Evolutionary conservation across 495 filamentous ascomycete species (phyloP).

Genomic region (Penicillium paxilli): DNA sequence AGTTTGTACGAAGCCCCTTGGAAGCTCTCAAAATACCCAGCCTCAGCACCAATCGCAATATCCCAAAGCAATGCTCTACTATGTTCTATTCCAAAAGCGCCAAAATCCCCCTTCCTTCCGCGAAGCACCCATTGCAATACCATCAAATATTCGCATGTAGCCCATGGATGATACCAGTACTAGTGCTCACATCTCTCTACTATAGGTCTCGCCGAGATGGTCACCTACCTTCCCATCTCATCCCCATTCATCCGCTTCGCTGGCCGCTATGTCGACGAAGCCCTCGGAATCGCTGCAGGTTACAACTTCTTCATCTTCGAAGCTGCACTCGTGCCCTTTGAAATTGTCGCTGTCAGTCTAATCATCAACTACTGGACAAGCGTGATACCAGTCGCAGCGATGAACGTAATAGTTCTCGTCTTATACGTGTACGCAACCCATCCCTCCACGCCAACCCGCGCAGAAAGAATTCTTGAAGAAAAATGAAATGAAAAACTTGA

Average conservation of each 20-base stretch:
- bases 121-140: neutral
- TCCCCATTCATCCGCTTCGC: slow-evolving; percentile 84
- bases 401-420: slow-evolving; percentile 43
- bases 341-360: slow-evolving; percentile 44
- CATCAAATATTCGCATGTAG: too few relatives aligned
- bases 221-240: slow-evolving; percentile 76
- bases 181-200: slow-evolving; percentile 17
- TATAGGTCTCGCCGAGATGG: slow-evolving; percentile 80
- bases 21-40: neutral
- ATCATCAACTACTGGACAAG: slow-evolving; percentile 51
- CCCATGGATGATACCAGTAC: neutral
- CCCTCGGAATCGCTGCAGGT: slow-evolving; percentile 57
- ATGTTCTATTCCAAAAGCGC: neutral
- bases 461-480: too few relatives aligned
- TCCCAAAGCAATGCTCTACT: neutral
- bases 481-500: neutral
- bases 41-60: neutral
- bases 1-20: slow-evolving; percentile 42
- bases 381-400: slow-evolving; percentile 41
- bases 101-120: neutral
- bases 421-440: slow-evolving; percentile 45
- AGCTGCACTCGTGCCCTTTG: slow-evolving; percentile 44
- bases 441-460: neutral
- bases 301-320: slow-evolving; percentile 74
- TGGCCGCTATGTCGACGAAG: slow-evolving; percentile 74